Conservation (phyloP, 441 rosid genomes). For the Populus trichocarpa region DNA sequence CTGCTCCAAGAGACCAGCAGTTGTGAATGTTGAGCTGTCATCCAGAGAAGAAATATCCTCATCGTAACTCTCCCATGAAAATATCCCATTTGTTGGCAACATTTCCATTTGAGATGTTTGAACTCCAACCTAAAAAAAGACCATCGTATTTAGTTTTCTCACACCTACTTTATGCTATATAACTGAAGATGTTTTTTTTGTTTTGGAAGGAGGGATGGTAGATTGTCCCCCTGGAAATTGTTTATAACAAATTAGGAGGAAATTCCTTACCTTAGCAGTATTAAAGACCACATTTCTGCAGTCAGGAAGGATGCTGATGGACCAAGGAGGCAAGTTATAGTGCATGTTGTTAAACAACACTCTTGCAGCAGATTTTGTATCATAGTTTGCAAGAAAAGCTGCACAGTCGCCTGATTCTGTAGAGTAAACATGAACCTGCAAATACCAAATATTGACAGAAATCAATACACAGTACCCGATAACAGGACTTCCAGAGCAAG, state of each 20-base stretch:
- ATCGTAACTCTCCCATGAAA: constrained; percentile 81
- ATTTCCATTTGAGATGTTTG: constrained; percentile 94
- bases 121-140: constrained; percentile 72
- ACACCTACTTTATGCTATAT: neutral
- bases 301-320: constrained; percentile 95
- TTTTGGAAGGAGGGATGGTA: neutral
- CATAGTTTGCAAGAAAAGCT: constrained; percentile 92
- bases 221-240: neutral
- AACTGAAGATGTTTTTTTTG: neutral
- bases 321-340: constrained; percentile 97
- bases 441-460: constrained; percentile 12
- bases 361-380: constrained; percentile 72
- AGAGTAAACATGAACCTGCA: constrained; percentile 76
- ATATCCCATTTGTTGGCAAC: constrained; percentile 57
- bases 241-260: neutral
- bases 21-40: constrained; percentile 69
- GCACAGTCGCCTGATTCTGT: constrained; percentile 87
- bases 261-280: constrained; percentile 74
- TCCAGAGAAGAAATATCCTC: constrained; percentile 78
- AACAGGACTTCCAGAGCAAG: constrained; percentile 5
- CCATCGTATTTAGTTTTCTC: neutral
- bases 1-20: constrained; percentile 87
- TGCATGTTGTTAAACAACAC: constrained; percentile 91
- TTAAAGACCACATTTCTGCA: constrained; percentile 93
- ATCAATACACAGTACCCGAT: constrained; percentile 8